These are phyloP conservation scores for Prunus salicina DNA, from an alignment of 306 rosid genomes.

Conservation along the genomic window DNA sequence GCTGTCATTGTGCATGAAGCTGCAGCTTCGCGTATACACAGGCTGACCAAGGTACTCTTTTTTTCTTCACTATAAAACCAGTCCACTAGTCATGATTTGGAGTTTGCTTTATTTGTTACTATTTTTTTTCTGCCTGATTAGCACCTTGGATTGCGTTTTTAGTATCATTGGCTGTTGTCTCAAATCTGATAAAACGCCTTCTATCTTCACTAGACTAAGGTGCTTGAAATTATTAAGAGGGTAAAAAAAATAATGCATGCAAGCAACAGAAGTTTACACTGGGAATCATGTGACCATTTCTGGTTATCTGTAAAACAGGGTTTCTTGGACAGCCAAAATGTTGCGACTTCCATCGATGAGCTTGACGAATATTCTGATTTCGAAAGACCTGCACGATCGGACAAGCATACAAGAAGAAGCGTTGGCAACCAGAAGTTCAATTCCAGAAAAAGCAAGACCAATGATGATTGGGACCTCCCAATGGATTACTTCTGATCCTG, in stretches of 20 bases:
- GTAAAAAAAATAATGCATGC: too few species aligned
- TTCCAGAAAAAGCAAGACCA: slow-evolving; percentile 40
- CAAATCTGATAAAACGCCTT: not conserved
- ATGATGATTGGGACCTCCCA: slow-evolving; percentile 87
- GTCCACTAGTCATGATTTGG: slow-evolving; percentile 1
- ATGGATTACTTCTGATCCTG: slow-evolving; percentile 68
- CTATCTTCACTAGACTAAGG: too few species aligned
- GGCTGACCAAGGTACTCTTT: slow-evolving; percentile 77
- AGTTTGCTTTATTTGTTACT: slow-evolving; percentile 1
- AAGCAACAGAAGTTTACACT: not conserved
- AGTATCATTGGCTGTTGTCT: not conserved
- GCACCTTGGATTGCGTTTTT: not conserved
- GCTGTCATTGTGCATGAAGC: slow-evolving; percentile 83
- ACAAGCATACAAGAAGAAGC: slow-evolving; percentile 30
- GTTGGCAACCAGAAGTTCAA: slow-evolving; percentile 43
- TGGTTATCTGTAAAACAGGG: slow-evolving; percentile 45
- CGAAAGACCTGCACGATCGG: slow-evolving; percentile 44
- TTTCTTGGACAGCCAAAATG: slow-evolving; percentile 66
- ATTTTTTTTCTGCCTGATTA: not conserved
- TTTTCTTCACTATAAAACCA: slow-evolving; percentile 1
- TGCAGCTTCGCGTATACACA: slow-evolving; percentile 83
- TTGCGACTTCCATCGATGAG: slow-evolving; percentile 52
- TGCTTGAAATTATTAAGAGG: too few species aligned
- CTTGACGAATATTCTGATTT: slow-evolving; percentile 50
- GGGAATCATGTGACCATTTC: not conserved